Evolutionary conservation across 1,139 yeast genomes (phyloP).

Genomic region (Debaryomyces sp.): DNA sequence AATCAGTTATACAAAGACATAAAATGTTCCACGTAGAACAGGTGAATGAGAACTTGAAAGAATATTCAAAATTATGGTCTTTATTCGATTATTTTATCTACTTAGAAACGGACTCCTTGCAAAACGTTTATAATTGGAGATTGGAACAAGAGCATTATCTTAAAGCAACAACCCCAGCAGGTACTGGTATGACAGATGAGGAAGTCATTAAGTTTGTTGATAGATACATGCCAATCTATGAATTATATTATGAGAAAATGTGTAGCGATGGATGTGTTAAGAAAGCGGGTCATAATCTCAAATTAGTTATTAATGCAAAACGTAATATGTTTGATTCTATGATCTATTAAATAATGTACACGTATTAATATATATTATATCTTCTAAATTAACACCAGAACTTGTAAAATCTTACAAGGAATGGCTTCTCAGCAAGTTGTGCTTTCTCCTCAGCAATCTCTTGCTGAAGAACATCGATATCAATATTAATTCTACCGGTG

Average conservation of each 20-base stretch:
- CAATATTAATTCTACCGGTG: slow-evolving; percentile 38
- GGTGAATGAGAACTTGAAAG: slow-evolving; percentile 52
- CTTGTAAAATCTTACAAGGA: slow-evolving; percentile 28
- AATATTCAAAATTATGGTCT: slow-evolving; percentile 61
- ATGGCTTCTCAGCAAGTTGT: slow-evolving; percentile 32
- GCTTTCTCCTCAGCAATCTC: slow-evolving; percentile 46
- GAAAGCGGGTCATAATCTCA: slow-evolving; percentile 22
- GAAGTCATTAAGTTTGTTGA: slow-evolving; percentile 70
- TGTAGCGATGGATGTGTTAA: slow-evolving; percentile 23
- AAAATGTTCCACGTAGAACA: slow-evolving; percentile 32
- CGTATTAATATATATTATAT: neutral
- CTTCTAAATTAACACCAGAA: slow-evolving; percentile 31
- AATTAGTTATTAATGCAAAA: slow-evolving; percentile 28
- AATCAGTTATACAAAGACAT: slow-evolving; percentile 25
- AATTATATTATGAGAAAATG: slow-evolving; percentile 60
- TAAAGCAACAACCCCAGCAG: slow-evolving; percentile 41
- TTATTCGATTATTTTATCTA: slow-evolving; percentile 63
- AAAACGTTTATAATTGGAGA: slow-evolving; percentile 80
- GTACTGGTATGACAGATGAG: slow-evolving; percentile 78
- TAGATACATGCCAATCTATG: slow-evolving; percentile 86
- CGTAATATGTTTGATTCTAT: slow-evolving; percentile 19
- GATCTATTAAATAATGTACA: slow-evolving; percentile 7
- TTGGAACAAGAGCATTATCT: slow-evolving; percentile 79
- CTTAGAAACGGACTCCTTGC: slow-evolving; percentile 54
- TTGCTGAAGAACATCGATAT: slow-evolving; percentile 42